A percentile compares a stretch with the other conserved stretches of the same genome.
Evolutionary conservation across 2,329 filamentous ascomycete species (phyloP).

Genomic region (Alternaria brassicicola): DNA sequence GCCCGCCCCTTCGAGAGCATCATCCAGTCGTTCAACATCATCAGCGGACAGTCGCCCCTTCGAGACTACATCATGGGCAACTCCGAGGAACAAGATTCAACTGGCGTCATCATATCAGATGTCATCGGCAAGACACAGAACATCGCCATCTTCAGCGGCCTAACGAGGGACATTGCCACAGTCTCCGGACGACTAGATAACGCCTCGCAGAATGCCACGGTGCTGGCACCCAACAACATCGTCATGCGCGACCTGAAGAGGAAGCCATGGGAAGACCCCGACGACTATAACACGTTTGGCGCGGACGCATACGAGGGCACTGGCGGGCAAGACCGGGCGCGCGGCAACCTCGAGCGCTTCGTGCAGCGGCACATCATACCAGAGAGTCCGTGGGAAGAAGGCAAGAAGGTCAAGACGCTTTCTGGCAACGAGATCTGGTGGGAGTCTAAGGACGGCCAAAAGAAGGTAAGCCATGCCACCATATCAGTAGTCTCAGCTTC

Average conservation of each 20-base stretch:
- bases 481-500: conserved; percentile 5
- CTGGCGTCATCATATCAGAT: conserved; percentile 75
- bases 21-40: conserved; percentile 36
- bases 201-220: conserved; percentile 72
- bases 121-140: conserved; percentile 77
- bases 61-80: conserved; percentile 38
- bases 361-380: conserved; percentile 85
- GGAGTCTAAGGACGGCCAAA: conserved; percentile 72
- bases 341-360: conserved; percentile 76
- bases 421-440: conserved; percentile 80
- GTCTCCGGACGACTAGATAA: conserved; percentile 73
- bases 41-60: conserved; percentile 39
- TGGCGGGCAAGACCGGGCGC: conserved; percentile 76
- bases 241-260: conserved; percentile 77
- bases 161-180: conserved; percentile 76
- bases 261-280: conserved; percentile 83
- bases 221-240: conserved; percentile 85
- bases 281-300: conserved; percentile 73
- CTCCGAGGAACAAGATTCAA: conserved; percentile 37
- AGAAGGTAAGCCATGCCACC: conserved; percentile 60
- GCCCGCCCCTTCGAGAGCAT: conserved; percentile 41
- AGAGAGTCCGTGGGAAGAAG: conserved; percentile 74
- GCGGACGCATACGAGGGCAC: conserved; percentile 75
- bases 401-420: conserved; percentile 69
- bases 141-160: conserved; percentile 83